Evolutionary conservation across 352 stramenopile species (phyloP).

Genomic region (Globisporangium iwayamae): DNA sequence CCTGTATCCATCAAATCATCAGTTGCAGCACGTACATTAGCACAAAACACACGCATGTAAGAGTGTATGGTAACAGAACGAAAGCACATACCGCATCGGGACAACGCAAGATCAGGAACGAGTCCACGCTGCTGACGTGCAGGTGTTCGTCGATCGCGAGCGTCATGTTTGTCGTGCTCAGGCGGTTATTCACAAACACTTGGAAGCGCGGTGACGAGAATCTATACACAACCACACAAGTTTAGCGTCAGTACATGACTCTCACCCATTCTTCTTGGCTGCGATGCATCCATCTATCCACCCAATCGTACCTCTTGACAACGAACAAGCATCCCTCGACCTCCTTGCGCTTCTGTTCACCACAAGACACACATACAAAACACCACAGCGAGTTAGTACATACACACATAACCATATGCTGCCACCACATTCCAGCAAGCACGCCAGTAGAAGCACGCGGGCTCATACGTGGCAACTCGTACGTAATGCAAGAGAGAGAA

Average conservation of each 20-base stretch:
- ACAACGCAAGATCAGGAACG: slow-evolving; percentile 80
- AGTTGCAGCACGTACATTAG: background rate
- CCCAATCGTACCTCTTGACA: slow-evolving; percentile 57
- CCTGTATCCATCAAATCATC: slow-evolving; percentile 15
- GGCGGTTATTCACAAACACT: slow-evolving; percentile 88
- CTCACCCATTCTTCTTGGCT: background rate
- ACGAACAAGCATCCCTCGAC: slow-evolving; percentile 84
- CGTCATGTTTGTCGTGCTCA: slow-evolving; percentile 87
- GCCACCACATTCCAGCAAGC: background rate
- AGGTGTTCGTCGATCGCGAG: slow-evolving; percentile 66
- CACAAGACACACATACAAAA: background rate
- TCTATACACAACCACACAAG: slow-evolving; percentile 20
- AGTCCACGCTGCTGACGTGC: slow-evolving; percentile 81
- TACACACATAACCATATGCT: background rate
- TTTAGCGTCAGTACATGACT: background rate
- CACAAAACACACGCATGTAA: background rate
- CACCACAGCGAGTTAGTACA: background rate
- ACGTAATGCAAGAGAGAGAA: background rate
- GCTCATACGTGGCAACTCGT: background rate
- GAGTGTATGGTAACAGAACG: background rate
- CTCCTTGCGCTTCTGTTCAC: slow-evolving; percentile 77
- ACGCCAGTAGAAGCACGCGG: background rate
- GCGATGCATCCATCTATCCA: background rate
- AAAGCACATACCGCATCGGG: slow-evolving; percentile 39
- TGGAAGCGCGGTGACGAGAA: slow-evolving; percentile 76